Evolutionary conservation across 148 eudicot species (phyloP), one percentile per base, ranked within the genome.

Genomic region (Chenopodium berlandieri): DNA sequence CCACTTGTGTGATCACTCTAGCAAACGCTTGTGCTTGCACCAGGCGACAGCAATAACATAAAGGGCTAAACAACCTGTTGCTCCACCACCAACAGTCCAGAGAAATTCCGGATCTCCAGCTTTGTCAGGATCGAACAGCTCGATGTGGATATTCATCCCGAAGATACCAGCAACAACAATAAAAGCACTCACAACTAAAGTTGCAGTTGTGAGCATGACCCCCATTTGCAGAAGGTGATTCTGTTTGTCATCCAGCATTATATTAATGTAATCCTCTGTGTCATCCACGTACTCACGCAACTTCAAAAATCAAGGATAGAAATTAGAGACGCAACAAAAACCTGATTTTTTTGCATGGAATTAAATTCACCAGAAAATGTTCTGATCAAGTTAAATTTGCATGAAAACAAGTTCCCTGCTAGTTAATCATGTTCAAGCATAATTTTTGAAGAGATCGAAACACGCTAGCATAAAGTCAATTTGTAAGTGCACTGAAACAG

Each of bases 211-310:
- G 44, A 96, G 86, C 98, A 96, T 96, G 20, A 96, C 97, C 37
- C 99, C 98, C 99, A 96, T 96, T 81, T 94, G 98, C 83, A 96
- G 84, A n/a, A 96, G 98, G 78, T 96, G 95, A 56, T 96, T 96
- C 80, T 96, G 99, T 75, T 96, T 96, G 93, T 96, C 98, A 78
- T 96, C 99, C 82, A 96, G 82, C 98, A 96, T 96, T 7, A 96
- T 96, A 84, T 96, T 96, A 84, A 96, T 96, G 88, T 94, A 96
- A 83, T 96, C 99, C 85, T 96, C 99, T 0, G 99, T 96, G 90
- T 96, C 99, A 69, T 94, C 99, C 64, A 96, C 99, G 63, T 96
- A 96, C 87, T 96, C 99, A 83, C 98, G 84, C 84, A 96, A 90
- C 99, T 96, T 82, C 64, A 69, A 77, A 37, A 34, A 48, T 76